A percentile compares a stretch with the other conserved stretches of the same genome.
Evolutionary conservation across 805 yeast genomes (phyloP).

Genomic region (Candida sphagnicola): DNA sequence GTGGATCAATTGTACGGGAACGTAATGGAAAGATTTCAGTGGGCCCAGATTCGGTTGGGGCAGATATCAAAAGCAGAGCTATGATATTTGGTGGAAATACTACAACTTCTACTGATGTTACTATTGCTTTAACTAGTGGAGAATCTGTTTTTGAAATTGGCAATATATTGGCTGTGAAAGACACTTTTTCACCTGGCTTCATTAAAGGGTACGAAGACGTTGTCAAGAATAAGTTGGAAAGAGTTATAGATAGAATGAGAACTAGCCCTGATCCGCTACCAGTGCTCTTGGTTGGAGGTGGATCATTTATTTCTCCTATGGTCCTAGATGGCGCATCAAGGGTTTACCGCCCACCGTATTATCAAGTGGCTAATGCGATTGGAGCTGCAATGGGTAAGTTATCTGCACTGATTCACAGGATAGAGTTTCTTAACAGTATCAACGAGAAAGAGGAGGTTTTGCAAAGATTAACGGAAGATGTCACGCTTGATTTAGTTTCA

Average conservation of each 20-base stretch:
- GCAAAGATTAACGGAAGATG: too few relatives aligned
- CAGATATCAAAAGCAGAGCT: constrained; percentile 30
- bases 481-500: too few relatives aligned
- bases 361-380: constrained; percentile 46
- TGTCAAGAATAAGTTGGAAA: constrained; percentile 29
- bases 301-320: constrained; percentile 39
- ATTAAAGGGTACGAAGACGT: constrained; percentile 9
- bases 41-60: constrained; percentile 49
- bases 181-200: constrained; percentile 8
- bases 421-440: too few relatives aligned
- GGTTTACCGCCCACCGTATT: constrained; percentile 39
- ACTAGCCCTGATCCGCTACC: constrained; percentile 42
- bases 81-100: constrained; percentile 41
- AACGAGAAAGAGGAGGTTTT: too few relatives aligned
- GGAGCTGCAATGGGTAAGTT: too few relatives aligned
- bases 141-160: constrained; percentile 19
- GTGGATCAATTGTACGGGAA: constrained; percentile 42
- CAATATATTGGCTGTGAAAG: constrained; percentile 16
- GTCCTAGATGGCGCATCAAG: constrained; percentile 41
- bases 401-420: too few relatives aligned
- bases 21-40: constrained; percentile 20
- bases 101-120: constrained; percentile 38
- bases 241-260: constrained; percentile 41
- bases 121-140: constrained; percentile 17
- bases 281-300: constrained; percentile 47